Evolutionary conservation across 2,329 filamentous ascomycete genomes (phyloP), one percentile per base, ranked within the genome.

Genomic region (Thermothelomyces thermophilus): DNA sequence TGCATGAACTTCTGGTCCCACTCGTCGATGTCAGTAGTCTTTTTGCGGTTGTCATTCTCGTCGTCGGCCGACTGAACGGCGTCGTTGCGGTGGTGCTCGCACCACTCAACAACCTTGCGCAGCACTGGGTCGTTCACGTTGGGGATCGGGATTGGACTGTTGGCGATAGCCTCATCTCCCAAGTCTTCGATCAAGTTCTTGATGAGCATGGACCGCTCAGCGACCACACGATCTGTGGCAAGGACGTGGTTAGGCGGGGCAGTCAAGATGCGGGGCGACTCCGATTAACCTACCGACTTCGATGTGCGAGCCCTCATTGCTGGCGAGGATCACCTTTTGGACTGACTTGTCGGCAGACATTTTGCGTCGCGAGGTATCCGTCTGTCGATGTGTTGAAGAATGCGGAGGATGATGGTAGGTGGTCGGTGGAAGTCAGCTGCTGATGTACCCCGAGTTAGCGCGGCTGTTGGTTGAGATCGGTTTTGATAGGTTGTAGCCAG

Each of bases 1-100:
- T 97, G 91, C 93, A 98, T 97, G 71, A 97, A 98, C 73, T 98
- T 98, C 71, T 97, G 91, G 63, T 98, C 93, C 93, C 93, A 98
- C 72, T 98, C 93, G 53, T 97, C 93, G 59, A 98, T 98, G 63
- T 98, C 93, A 41, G 93, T 97, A 1, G 90, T 95, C 82, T 95
- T 96, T 79, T 96, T 96, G 62, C 93, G 88, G 44, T 84, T 90
- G 63, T 97, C 91, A 55, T 86, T 86, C 62, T 98, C 90, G 53
- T 95, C 93, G 56, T 97, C 91, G 62, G 83, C 81, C 47, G 84
- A 76, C 56, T 83, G 79, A n/a, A 83, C 77, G 34, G 93, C 89
- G 64, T 98, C 93, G 68, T 83, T 82, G 69, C 87, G 87, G 79
- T 98, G 93, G 68, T 96, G 89, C 58, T 87, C 82, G 74, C 93